Base-by-base conservation (phyloP, 495 filamentous ascomycete genomes). In the Tuber umbilicatum region DNA sequence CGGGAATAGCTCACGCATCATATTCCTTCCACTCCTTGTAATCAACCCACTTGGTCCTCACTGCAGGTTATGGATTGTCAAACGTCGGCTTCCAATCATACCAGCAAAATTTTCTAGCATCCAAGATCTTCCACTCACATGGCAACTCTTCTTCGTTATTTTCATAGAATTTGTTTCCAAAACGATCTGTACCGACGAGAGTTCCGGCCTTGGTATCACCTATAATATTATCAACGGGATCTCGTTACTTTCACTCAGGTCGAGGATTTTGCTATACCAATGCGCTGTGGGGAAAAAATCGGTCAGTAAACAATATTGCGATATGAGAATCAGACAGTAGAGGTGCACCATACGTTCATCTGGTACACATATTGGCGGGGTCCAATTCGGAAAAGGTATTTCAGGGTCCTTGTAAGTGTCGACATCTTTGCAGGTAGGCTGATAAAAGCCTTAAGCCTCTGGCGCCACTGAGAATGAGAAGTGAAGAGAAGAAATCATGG, bases 11-110 rank as follows among this genome's bases (percentile, higher is more conserved):
- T 75, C 87, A 94, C 87, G 95, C 86, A 79, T 97, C 92, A 81
- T 86, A 94, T 87, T 97, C 93, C 76, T 91, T 79, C 77, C 77
- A 86, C 81, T 91, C 87, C 86, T 92, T 93, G 87, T 94, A 98
- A 85, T 98, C 95, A 70, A 99, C 92, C 95, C 96, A 98, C 88
- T 96, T 89, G 80, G 95, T 98, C 74, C 96, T 91, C 80, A 98
- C 94, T 98, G 55, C n/a, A 45, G 27, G 60, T 16, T 21, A 60
- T 68, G 37, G n/a, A 27, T 50, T 12, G 16, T 21, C 50, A 70
- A 37, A 31, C 4, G 70, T 41, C 17, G 38, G 31, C 38, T 14
- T 42, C 74, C 70, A 12, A 42, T 19, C 31, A 38, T 12, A 50
- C 35, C 55, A 64, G 27, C 45, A 60, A 60, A 12, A 14, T 0